A percentile compares a stretch with the other conserved stretches of the same genome.
Conservation (phyloP, 192 early-diverging fungal species). For the Entomortierella beljakovae region DNA sequence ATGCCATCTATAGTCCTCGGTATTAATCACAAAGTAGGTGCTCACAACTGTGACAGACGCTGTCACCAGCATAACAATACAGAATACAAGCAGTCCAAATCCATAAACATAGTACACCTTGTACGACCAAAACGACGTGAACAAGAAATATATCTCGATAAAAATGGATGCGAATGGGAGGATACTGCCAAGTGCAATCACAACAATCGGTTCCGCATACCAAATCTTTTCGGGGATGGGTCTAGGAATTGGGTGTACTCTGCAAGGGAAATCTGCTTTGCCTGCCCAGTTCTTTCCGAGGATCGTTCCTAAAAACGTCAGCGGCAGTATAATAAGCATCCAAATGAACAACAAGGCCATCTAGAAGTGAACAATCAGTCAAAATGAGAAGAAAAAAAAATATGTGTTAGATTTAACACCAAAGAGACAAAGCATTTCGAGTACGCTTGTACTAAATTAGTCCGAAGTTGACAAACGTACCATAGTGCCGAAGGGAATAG, state of each 20-base stretch:
- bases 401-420: background rate
- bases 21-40: slow-evolving; percentile 82
- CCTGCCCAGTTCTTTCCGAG: slow-evolving; percentile 73
- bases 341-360: slow-evolving; percentile 76
- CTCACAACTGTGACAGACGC: slow-evolving; percentile 79
- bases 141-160: slow-evolving; percentile 89
- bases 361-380: slow-evolving; percentile 43
- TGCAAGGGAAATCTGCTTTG: slow-evolving; percentile 76
- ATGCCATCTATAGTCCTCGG: slow-evolving; percentile 87
- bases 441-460: background rate
- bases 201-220: slow-evolving; percentile 71
- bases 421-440: background rate
- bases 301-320: slow-evolving; percentile 79
- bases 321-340: slow-evolving; percentile 75
- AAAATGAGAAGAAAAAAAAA: background rate
- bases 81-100: slow-evolving; percentile 78
- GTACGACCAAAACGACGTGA: slow-evolving; percentile 83
- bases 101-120: slow-evolving; percentile 87
- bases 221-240: slow-evolving; percentile 82
- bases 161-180: slow-evolving; percentile 85
- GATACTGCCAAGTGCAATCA: slow-evolving; percentile 72
- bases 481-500: slow-evolving; percentile 83
- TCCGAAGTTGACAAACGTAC: slow-evolving; percentile 31
- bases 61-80: slow-evolving; percentile 76
- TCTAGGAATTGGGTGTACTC: slow-evolving; percentile 83